Evolutionary conservation across 176 grass and related monocot species (phyloP), one percentile per base, ranked within the genome.

Genomic region (Calamus simplicifolius): DNA sequence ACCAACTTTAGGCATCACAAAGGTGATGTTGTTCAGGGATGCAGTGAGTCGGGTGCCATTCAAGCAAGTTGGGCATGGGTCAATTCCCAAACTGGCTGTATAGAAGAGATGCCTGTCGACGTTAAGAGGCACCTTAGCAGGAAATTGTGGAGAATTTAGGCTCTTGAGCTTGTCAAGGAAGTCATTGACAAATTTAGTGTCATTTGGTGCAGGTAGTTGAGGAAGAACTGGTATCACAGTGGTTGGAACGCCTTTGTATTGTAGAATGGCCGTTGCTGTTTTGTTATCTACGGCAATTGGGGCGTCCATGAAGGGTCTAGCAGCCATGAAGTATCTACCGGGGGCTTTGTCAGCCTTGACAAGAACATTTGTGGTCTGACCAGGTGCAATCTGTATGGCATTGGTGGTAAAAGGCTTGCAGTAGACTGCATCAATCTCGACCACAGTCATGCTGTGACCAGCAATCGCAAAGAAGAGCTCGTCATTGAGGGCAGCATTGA

Each of bases 11-110:
- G 86, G 86, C 81, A 81, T 74, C 18, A 75, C 69, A 63, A 85
- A 89, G 18, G 86, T 85, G 73, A 89, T 72, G 73, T 85, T 89
- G 71, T 89, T 89, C 4, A 89, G 66, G 1, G 86, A 85, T 63
- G 76, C 81, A 6, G 70, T 69, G 66, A 85, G 71, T 54, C 75
- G 63, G 14, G 81, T 68, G 4, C 62, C 48, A 8, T 78, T 85
- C 25, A 59, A 14, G 25, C 86, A 89, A 31, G 77, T 61, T 4
- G 51, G 27, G 70, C 86, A 89, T 1, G 73, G 69, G 54, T 89
- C 80, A 26, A 81, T 8, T 4, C 82, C 79, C 50, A 84, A 56
- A 38, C 77, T 73, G 26, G 75, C 80, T 6, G 73, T 64, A 77
- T 78, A 89, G 16, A 89, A 80, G 21, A 89, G 56, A 50, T 71